Evolutionary conservation across 805 yeast genomes (phyloP), one percentile per base, ranked within the genome.

Genomic region (Barnettozyma populi): DNA sequence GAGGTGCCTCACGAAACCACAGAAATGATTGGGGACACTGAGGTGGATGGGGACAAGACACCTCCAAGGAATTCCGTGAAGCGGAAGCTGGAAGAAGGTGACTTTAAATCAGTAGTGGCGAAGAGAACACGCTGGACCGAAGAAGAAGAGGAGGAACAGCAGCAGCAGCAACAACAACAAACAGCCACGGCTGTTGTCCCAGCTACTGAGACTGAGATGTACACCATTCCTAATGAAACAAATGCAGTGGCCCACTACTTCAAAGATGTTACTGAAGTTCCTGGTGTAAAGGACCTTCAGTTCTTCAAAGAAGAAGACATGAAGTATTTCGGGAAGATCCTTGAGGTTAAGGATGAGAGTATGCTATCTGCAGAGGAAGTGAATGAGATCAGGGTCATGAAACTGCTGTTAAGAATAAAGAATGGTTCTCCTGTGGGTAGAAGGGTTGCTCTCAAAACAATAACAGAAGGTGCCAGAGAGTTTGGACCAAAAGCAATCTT

Each of bases 381-480:
- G 39, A 75, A 75, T 43, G 90, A 84, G 54, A 64, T 79, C 8
- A 73, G 74, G 44, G 78, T 86, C 20, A 71, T 86, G 78, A 74
- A 74, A 40, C 66, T 88, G 23, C 66, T 92, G 18, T 64, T 90
- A 21, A 78, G 76, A 52, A 73, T 90, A 37, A 90, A 89, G 59
- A 90, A 90, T 63, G 97, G 97, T 3, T 67, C 81, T 18, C 86
- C 86, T 7, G 64, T 71, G 0, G 71, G 73, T 7, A 74, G 99
- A 43, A 90, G 87, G 59, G 65, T 68, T 14, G 83, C 96, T 0
- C 63, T 88, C 65, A 72, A 90, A 47, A 72, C 77, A 36, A 63
- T 90, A 21, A 76, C 85, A 2, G 88, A 81, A 41, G 74, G 75
- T 50, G 83, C 94, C 0, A 66, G 72, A 7, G 69, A 66, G 13